phyloP scores from a whole-genome alignment of 768 basidiomycete genomes.

The Boletus huronensis region DNA sequence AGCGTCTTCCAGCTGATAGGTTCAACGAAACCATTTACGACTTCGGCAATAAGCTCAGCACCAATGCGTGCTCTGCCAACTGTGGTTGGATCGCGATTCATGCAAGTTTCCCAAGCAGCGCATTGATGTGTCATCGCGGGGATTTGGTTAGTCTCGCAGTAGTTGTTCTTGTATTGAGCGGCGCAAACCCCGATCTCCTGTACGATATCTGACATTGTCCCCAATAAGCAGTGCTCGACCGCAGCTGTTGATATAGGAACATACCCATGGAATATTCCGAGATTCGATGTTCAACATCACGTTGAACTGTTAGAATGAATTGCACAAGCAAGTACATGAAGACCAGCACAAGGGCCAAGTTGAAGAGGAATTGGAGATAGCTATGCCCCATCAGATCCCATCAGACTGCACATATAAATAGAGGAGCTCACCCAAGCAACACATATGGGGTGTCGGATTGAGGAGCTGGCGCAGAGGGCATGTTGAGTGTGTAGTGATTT shows the following conservation, averaged over 20 bases:
- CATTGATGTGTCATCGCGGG: conserved; percentile 90
- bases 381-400: conserved; percentile 36
- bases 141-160: conserved; percentile 69
- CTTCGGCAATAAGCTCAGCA: conserved; percentile 93
- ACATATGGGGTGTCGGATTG: conserved; percentile 74
- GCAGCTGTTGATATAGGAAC: conserved; percentile 13
- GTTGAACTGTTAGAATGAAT: conserved; percentile 86
- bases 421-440: conserved; percentile 67
- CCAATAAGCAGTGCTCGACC: conserved; percentile 19
- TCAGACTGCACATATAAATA: conserved; percentile 8
- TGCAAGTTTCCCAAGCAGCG: conserved; percentile 87
- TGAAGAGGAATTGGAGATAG: conserved; percentile 95
- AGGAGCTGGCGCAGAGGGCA: conserved; percentile 56
- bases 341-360: conserved; percentile 75
- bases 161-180: conserved; percentile 74
- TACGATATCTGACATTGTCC: conserved; percentile 62
- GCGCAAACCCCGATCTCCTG: conserved; percentile 91
- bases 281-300: conserved; percentile 85
- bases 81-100: conserved; percentile 90
- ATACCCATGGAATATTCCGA: conserved; percentile 85
- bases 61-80: conserved; percentile 87
- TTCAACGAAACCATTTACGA: conserved; percentile 95
- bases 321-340: conserved; percentile 83
- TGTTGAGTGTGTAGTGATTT: conserved; percentile 81
- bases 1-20: conserved; percentile 97